Conservation (phyloP, 1,284 basidiomycete genomes). For the Ceratobasidium sp. region DNA sequence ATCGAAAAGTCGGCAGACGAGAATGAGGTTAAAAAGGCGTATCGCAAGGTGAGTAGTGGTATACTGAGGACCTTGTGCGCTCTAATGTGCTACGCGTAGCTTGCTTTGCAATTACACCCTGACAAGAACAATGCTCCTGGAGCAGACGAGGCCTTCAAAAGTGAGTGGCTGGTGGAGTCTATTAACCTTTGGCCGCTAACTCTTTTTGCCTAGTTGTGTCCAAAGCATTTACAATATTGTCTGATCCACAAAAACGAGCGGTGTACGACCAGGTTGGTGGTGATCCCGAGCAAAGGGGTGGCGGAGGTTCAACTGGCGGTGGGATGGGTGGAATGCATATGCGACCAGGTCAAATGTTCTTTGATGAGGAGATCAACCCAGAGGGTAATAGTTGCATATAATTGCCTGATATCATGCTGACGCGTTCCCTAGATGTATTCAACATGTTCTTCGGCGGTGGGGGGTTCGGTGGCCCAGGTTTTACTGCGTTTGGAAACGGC, state of each 20-base stretch:
- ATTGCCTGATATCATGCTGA: not conserved
- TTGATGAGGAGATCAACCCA: constrained; percentile 65
- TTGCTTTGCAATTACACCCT: constrained; percentile 92
- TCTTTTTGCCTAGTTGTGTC: constrained; percentile 78
- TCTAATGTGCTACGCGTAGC: constrained; percentile 54
- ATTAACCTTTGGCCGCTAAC: constrained; percentile 29
- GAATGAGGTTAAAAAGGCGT: constrained; percentile 93
- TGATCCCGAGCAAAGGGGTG: constrained; percentile 69
- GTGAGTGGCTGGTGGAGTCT: constrained; percentile 65
- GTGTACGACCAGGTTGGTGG: constrained; percentile 84
- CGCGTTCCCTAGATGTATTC: constrained; percentile 71
- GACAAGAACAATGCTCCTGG: constrained; percentile 98
- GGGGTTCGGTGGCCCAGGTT: constrained; percentile 52
- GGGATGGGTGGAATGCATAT: constrained; percentile 50
- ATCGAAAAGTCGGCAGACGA: constrained; percentile 89
- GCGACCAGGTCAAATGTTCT: constrained; percentile 54
- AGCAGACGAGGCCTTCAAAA: constrained; percentile 98
- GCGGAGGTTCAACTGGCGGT: constrained; percentile 54
- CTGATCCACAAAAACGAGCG: constrained; percentile 91
- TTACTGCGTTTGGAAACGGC: constrained; percentile 50
- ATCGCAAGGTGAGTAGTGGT: constrained; percentile 77
- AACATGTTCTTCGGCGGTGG: constrained; percentile 95
- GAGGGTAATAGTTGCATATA: not conserved
- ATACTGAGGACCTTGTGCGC: not conserved
- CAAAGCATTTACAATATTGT: constrained; percentile 95